Base-by-base conservation (phyloP, 78 protist species). In the Emiliania huxleyi region DNA sequence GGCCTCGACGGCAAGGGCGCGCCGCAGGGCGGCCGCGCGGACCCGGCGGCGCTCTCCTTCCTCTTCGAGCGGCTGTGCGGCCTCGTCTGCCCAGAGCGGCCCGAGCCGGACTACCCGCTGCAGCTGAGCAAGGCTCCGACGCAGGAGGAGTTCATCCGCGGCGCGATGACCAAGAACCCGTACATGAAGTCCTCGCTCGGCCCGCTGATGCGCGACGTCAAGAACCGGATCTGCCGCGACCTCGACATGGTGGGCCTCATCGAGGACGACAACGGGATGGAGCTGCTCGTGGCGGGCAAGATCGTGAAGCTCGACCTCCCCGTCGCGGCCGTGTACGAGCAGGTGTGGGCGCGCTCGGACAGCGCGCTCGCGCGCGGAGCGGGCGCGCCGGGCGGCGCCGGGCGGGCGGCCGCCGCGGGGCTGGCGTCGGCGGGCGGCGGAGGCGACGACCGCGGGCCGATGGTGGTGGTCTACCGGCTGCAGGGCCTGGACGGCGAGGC, bases 111-210 rank as follows among this genome's bases (percentile, higher is more conserved):
- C 56, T 93, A 90, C 87, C 85, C 81, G 85, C 79, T 97, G 69
- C 2, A 40, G 38, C 83, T 97, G 25, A 42, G 38, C 33, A 97
- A 97, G 95, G 22, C 94, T n/a, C 62, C 91, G 42, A 85, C 97
- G n/a, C 99, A 98, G 90, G 99, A 98, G 45, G 99, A 98, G 89
- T 98, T 94, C 83, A 97, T 98, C 62, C 96, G 98, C 25, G 99
- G 99, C 15, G 21, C 94, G 35, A 96, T 98, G 98, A 75, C 93
- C 33, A 62, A 94, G 83, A 96, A 95, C 52, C 98, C 98, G 69
- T 96, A 97, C 85, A 0, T 95, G 26, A 79, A 96, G 40, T 46
- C n/a, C 40, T 42, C 71, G 8, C 29, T 97, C 22, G 98, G 97
- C 55, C 95, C 95, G 73, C 75, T 94, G n/a, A 98, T 98, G 99